phyloP scores from a whole-genome alignment of 345 rosid species.

The Gossypium australe region DNA sequence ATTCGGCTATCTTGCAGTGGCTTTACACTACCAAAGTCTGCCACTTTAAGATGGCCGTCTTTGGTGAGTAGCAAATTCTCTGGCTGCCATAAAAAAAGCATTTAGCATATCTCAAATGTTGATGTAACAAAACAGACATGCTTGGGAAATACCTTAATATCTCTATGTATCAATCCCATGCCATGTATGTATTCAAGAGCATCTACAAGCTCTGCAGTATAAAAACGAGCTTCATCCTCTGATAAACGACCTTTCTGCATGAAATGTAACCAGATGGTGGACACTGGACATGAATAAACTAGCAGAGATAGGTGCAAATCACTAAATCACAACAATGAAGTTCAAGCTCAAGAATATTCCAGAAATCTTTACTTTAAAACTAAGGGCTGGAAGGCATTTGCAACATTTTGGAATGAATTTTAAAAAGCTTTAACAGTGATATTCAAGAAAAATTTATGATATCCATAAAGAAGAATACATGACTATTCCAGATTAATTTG shows the following conservation, averaged over 20 bases:
- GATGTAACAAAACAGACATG: constrained; percentile 8
- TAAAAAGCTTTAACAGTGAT: not conserved
- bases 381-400: not conserved
- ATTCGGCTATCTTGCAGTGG: constrained; percentile 90
- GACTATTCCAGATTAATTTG: not conserved
- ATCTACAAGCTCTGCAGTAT: constrained; percentile 87
- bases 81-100: constrained; percentile 56
- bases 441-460: not conserved
- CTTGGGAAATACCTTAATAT: constrained; percentile 65
- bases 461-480: not conserved
- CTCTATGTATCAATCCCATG: constrained; percentile 94
- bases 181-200: constrained; percentile 92
- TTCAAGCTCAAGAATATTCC: not conserved
- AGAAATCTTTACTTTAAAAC: not conserved
- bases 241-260: constrained; percentile 72
- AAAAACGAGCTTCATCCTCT: constrained; percentile 90
- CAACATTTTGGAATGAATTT: not conserved
- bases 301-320: not conserved
- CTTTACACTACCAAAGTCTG: constrained; percentile 99
- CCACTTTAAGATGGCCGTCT: constrained; percentile 95
- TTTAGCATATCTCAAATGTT: constrained; percentile 18
- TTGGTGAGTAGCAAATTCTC: constrained; percentile 80
- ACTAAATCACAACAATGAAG: not conserved
- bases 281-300: not conserved
- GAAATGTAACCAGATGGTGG: constrained; percentile 1